Percentiles rank a stretch among this genome's conserved stretches.
Conservation (phyloP, 2,329 filamentous ascomycete genomes). For the Calonectria pteridis region DNA sequence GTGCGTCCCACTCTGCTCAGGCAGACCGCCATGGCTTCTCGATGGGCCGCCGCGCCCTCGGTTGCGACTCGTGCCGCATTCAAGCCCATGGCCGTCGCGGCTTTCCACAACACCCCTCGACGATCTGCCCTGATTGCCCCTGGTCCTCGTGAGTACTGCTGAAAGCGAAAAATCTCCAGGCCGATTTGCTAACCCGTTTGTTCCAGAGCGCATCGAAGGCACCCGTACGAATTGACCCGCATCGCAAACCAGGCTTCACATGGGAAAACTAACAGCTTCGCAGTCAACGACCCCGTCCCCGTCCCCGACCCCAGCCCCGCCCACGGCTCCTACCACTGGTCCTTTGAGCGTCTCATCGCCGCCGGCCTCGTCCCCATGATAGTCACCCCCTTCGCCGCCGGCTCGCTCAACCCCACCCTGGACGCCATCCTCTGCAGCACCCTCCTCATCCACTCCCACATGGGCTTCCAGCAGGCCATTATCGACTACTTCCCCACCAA, state of each 20-base stretch:
- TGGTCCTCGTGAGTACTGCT: slow-evolving; percentile 78
- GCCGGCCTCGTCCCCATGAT: slow-evolving; percentile 87
- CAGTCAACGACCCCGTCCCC: slow-evolving; percentile 88
- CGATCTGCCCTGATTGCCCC: slow-evolving; percentile 86
- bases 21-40: slow-evolving; percentile 61
- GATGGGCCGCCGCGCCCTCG: slow-evolving; percentile 52
- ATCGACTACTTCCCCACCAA: slow-evolving; percentile 89
- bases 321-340: slow-evolving; percentile 99
- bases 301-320: slow-evolving; percentile 79
- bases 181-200: slow-evolving; percentile 56
- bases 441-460: slow-evolving; percentile 92
- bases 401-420: slow-evolving; percentile 88
- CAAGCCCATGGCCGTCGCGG: slow-evolving; percentile 70
- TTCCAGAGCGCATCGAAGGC: slow-evolving; percentile 79
- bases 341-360: slow-evolving; percentile 89
- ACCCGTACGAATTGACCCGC: slow-evolving; percentile 67
- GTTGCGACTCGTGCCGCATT: slow-evolving; percentile 51
- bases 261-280: slow-evolving; percentile 30
- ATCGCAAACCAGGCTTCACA: slow-evolving; percentile 33
- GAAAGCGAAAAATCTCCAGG: too few relatives aligned
- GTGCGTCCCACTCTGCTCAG: slow-evolving; percentile 67
- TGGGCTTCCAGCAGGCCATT: slow-evolving; percentile 92
- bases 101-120: slow-evolving; percentile 88
- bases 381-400: slow-evolving; percentile 91
- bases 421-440: slow-evolving; percentile 88